Percentiles rank a stretch among this genome's conserved stretches.
These are phyloP conservation scores for Rutidosis leptorrhynchoides DNA, from an alignment of 129 eudicot genomes.

Conservation along the genomic window DNA sequence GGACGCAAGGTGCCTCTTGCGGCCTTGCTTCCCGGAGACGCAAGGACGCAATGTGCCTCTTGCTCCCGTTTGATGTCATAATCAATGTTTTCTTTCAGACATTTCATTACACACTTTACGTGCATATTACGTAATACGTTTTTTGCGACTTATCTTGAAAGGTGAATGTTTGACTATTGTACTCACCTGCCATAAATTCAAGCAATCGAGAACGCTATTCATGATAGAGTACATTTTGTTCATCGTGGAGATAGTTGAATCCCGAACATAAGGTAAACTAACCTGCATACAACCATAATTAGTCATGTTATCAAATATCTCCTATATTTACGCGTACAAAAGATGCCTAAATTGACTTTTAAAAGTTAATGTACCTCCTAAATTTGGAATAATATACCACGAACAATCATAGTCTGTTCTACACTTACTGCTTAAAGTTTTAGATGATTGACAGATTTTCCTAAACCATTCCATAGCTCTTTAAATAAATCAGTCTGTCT, in stretches of 20 bases:
- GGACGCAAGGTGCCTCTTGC: too few species aligned
- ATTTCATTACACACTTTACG: too few species aligned
- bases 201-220: slow-evolving; percentile 51
- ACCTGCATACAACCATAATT: slow-evolving; percentile 46
- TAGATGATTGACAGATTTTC: slow-evolving; percentile 61
- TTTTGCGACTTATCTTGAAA: too few species aligned
- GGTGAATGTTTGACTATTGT: too few species aligned
- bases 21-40: too few species aligned
- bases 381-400: too few species aligned
- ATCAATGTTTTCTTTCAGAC: too few species aligned
- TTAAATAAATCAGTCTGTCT: slow-evolving; percentile 55
- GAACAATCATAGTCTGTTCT: neutral
- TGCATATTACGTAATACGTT: too few species aligned
- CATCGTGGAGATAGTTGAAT: slow-evolving; percentile 58
- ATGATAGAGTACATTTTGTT: slow-evolving; percentile 59
- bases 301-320: neutral
- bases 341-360: slow-evolving; percentile 1
- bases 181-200: slow-evolving; percentile 89
- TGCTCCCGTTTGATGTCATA: too few species aligned
- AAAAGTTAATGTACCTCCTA: too few species aligned
- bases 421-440: slow-evolving; percentile 79
- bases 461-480: slow-evolving; percentile 82
- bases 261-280: slow-evolving; percentile 75
- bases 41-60: too few species aligned
- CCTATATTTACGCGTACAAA: neutral